Evolutionary conservation across 139 green algal genomes (phyloP).

Genomic region (Trebouxia sp.): DNA sequence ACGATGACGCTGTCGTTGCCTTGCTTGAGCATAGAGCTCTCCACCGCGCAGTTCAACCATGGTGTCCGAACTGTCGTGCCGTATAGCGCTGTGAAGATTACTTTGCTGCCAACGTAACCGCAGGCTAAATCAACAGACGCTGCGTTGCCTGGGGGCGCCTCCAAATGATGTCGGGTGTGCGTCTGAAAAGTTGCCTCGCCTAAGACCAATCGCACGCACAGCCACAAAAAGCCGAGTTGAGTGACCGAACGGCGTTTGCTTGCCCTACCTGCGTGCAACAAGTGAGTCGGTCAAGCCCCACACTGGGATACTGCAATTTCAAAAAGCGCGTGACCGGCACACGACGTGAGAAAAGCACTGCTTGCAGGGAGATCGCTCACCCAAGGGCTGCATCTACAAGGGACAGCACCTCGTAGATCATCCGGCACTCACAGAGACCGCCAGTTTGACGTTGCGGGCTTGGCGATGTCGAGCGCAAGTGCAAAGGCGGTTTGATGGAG

Average conservation of each 20-base stretch:
- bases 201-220: neutral
- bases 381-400: constrained; percentile 10
- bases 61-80: neutral
- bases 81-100: neutral
- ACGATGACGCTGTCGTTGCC: constrained; percentile 5
- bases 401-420: neutral
- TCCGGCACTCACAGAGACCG: neutral
- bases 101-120: constrained; percentile 23
- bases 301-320: neutral
- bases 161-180: neutral
- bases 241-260: neutral
- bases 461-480: neutral
- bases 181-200: neutral
- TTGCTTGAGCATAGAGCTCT: constrained; percentile 23
- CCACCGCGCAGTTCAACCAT: neutral
- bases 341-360: neutral
- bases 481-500: neutral
- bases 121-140: neutral
- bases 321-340: neutral
- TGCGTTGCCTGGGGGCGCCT: neutral
- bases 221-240: neutral
- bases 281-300: no score
- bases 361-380: neutral
- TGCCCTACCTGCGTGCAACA: neutral
- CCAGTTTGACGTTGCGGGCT: neutral